phyloP scores from a whole-genome alignment of 2,329 filamentous ascomycete species.

The Ceratocystis harringtonii region DNA sequence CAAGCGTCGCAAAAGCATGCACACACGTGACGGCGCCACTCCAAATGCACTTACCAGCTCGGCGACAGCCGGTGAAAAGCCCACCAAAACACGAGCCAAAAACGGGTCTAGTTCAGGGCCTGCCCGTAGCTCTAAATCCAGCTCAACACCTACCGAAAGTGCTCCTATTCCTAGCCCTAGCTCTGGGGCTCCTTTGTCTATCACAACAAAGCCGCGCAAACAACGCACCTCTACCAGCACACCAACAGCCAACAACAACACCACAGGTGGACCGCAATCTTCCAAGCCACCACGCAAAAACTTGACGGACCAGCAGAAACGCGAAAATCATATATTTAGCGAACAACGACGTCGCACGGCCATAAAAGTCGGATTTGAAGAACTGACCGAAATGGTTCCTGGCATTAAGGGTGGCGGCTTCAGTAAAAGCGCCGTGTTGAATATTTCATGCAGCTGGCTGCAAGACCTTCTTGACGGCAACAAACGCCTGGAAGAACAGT shows the following conservation, averaged over 20 bases:
- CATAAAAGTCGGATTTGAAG: constrained; percentile 70
- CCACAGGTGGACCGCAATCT: constrained; percentile 25
- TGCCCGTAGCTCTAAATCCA: neutral
- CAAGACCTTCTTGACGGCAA: constrained; percentile 59
- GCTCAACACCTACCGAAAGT: neutral
- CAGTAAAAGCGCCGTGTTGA: constrained; percentile 69
- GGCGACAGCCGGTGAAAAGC: neutral
- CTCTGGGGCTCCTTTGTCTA: neutral
- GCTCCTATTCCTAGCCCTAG: neutral
- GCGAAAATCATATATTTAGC: constrained; percentile 73
- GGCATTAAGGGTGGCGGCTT: constrained; percentile 58
- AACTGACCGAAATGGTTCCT: constrained; percentile 62
- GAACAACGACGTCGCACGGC: constrained; percentile 74
- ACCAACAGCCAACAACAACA: constrained; percentile 24
- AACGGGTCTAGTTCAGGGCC: neutral
- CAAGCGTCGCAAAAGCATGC: constrained; percentile 12
- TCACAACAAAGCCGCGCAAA: neutral
- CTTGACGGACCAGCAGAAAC: constrained; percentile 65
- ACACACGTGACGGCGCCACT: neutral
- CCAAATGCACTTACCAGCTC: neutral
- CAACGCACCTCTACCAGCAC: neutral
- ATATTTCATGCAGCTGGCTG: constrained; percentile 64
- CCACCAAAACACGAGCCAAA: neutral
- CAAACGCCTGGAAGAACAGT: constrained; percentile 32
- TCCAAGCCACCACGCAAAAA: constrained; percentile 43